phyloP scores from a whole-genome alignment of 345 rosid species.

The Mangifera indica region DNA sequence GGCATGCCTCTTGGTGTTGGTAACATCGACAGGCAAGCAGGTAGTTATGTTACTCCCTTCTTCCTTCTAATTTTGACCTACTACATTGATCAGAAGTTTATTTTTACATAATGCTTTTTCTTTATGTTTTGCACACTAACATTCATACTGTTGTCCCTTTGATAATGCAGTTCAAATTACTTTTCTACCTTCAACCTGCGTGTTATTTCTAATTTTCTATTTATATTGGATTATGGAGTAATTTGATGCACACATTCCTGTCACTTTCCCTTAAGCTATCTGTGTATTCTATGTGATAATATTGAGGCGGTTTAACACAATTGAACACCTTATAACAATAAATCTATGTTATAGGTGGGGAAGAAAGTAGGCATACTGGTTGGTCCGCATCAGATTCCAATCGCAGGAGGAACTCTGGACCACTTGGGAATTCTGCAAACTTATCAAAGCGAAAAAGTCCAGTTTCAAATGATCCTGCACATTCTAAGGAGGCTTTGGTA shows the following conservation, averaged over 20 bases:
- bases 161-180: no score
- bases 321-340: no score
- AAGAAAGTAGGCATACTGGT: slow-evolving; percentile 38
- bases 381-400: slow-evolving; percentile 46
- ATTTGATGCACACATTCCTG: not conserved
- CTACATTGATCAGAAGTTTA: not conserved
- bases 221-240: not conserved
- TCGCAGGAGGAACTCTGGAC: slow-evolving; percentile 52
- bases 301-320: not conserved
- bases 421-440: slow-evolving; percentile 33
- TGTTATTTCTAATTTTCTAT: not conserved
- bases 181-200: no score
- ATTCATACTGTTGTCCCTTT: no score
- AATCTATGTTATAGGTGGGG: slow-evolving; percentile 34
- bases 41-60: slow-evolving; percentile 29
- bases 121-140: not conserved
- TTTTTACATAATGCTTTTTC: not conserved
- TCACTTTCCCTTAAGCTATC: not conserved
- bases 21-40: slow-evolving; percentile 60
- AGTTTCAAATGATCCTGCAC: slow-evolving; percentile 37
- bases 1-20: slow-evolving; percentile 59
- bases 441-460: slow-evolving; percentile 49
- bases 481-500: slow-evolving; percentile 44
- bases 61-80: not conserved
- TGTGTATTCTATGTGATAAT: not conserved